These are phyloP conservation scores for Nicotiana attenuata DNA, from an alignment of 257 asterid species.

Conservation along the genomic window DNA sequence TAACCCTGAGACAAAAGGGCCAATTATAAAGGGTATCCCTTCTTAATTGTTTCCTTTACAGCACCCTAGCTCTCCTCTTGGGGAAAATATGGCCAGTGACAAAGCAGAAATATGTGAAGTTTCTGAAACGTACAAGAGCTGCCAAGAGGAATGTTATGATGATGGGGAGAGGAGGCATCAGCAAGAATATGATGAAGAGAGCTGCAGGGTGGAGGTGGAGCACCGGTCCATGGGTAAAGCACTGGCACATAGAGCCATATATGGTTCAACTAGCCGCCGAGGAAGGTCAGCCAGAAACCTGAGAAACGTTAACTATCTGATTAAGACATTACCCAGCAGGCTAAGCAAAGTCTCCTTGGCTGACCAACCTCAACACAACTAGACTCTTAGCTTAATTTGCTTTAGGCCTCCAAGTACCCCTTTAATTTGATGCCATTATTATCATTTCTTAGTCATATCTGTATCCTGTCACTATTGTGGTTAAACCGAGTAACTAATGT, in stretches of 20 bases:
- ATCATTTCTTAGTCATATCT: too few species aligned
- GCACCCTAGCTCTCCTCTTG: not conserved
- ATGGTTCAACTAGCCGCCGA: slow-evolving; percentile 2
- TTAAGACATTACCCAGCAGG: slow-evolving; percentile 29
- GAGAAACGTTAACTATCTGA: slow-evolving; percentile 12
- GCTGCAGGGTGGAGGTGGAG: slow-evolving; percentile 14
- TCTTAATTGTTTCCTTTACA: not conserved
- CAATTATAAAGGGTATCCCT: too few species aligned
- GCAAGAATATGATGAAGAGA: not conserved
- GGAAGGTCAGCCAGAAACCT: slow-evolving; percentile 23
- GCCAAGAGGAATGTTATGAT: slow-evolving; percentile 7
- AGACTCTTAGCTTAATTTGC: not conserved
- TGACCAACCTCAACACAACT: slow-evolving; percentile 22
- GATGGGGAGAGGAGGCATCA: not conserved
- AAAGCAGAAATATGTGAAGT: slow-evolving; percentile 16
- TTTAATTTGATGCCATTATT: too few species aligned
- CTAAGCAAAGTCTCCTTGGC: slow-evolving; percentile 48
- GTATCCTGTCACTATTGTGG: too few species aligned
- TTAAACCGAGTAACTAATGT: too few species aligned
- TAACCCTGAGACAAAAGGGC: not conserved
- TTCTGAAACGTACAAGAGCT: slow-evolving; percentile 13
- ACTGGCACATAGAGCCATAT: slow-evolving; percentile 39
- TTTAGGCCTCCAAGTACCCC: too few species aligned
- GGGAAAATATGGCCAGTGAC: slow-evolving; percentile 28
- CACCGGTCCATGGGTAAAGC: slow-evolving; percentile 26